A percentile compares a stretch with the other conserved stretches of the same genome.
Conservation (phyloP, 352 stramenopile genomes). For the Pythium utonaiense region DNA sequence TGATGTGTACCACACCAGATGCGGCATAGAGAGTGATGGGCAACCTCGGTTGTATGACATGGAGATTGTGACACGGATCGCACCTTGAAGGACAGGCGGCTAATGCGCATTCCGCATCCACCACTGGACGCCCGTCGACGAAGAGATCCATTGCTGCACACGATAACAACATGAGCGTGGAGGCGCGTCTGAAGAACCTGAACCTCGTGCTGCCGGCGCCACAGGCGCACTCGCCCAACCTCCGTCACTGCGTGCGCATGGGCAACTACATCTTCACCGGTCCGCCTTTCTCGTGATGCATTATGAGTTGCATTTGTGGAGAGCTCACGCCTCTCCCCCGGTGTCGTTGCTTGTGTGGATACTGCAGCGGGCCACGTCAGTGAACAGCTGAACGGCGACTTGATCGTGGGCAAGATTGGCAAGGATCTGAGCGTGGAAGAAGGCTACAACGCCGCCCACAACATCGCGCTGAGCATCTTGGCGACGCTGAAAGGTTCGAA, state of each 20-base stretch:
- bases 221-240: not conserved
- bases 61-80: not conserved
- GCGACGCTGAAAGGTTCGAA: conserved; percentile 78
- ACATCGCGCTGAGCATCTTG: conserved; percentile 78
- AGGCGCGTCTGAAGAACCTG: conserved; percentile 28
- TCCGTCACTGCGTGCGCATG: not conserved
- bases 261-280: conserved; percentile 68
- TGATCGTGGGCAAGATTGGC: conserved; percentile 82
- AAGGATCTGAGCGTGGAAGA: conserved; percentile 77
- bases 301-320: not conserved
- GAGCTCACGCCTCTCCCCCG: not conserved
- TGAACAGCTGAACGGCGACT: conserved; percentile 35
- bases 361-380: conserved; percentile 62
- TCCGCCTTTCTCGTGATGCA: conserved; percentile 14
- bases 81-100: not conserved
- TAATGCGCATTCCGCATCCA: not conserved
- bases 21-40: not conserved
- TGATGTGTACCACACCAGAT: not conserved
- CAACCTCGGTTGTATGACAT: not conserved
- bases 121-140: not conserved
- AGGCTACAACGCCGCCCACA: conserved; percentile 78
- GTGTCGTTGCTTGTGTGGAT: not conserved
- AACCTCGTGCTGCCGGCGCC: conserved; percentile 20
- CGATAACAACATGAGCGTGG: not conserved
- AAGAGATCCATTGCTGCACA: not conserved